Conservation (phyloP, 2,329 filamentous ascomycete genomes). For the Stachybotrys elegans region DNA sequence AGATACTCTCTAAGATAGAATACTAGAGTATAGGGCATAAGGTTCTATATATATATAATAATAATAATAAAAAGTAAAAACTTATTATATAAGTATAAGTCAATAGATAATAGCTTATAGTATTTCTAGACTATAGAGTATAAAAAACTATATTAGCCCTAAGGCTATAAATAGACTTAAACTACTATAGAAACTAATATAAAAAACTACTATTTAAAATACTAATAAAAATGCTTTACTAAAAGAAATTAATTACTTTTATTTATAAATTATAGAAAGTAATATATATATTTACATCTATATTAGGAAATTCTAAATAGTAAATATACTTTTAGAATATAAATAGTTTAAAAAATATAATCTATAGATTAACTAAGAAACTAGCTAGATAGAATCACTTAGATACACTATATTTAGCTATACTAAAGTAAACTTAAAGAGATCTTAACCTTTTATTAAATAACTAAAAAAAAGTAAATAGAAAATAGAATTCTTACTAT, state of each 20-base stretch:
- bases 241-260: not conserved
- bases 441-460: not conserved
- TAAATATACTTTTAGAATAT: not conserved
- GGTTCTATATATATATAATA: not conserved
- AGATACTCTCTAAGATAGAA: no score
- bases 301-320: no score
- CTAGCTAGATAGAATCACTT: no score
- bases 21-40: not conserved
- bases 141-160: not conserved
- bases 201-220: not conserved
- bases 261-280: not conserved
- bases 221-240: not conserved
- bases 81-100: not conserved
- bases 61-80: not conserved
- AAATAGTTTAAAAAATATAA: not conserved
- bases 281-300: not conserved
- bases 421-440: not conserved
- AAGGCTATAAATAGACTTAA: not conserved
- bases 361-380: no score
- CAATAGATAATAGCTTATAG: not conserved
- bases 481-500: no score
- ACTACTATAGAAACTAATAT: not conserved
- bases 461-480: not conserved
- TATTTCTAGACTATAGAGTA: not conserved
- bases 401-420: no score